These are phyloP conservation scores for Cercospora canescens DNA, from an alignment of 2,329 filamentous ascomycete genomes.

Conservation along the genomic window DNA sequence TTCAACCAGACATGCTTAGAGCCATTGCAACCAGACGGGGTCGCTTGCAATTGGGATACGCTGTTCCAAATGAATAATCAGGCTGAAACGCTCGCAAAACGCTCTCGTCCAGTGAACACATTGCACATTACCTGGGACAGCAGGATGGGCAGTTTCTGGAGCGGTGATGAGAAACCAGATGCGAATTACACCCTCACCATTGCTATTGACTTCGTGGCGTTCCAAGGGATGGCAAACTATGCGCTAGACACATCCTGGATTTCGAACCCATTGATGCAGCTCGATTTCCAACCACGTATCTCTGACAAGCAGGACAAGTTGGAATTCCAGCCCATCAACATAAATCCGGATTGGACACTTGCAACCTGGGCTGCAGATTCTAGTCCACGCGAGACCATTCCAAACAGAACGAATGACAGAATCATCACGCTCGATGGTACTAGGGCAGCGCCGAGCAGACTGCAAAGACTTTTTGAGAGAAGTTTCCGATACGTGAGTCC, in stretches of 20 bases:
- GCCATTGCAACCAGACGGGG: accelerated
- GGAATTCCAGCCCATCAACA: background rate
- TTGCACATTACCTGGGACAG: background rate
- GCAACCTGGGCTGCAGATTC: conserved; percentile 29
- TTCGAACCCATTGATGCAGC: background rate
- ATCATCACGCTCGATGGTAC: background rate
- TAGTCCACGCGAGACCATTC: background rate
- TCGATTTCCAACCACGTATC: background rate
- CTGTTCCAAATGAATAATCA: background rate
- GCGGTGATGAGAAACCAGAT: no score
- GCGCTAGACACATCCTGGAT: background rate
- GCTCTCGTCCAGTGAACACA: background rate
- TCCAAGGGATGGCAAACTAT: background rate
- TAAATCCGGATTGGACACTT: conserved; percentile 13
- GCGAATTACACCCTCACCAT: background rate
- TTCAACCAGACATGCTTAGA: background rate
- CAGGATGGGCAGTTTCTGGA: background rate
- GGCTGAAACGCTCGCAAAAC: background rate
- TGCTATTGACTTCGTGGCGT: background rate
- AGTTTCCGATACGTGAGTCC: no score
- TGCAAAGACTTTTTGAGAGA: background rate
- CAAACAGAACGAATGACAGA: background rate
- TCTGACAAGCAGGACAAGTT: background rate
- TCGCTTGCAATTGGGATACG: background rate
- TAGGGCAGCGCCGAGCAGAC: background rate